Conservation (phyloP, 129 eudicot species). For the Rutidosis leptorrhynchoides region DNA sequence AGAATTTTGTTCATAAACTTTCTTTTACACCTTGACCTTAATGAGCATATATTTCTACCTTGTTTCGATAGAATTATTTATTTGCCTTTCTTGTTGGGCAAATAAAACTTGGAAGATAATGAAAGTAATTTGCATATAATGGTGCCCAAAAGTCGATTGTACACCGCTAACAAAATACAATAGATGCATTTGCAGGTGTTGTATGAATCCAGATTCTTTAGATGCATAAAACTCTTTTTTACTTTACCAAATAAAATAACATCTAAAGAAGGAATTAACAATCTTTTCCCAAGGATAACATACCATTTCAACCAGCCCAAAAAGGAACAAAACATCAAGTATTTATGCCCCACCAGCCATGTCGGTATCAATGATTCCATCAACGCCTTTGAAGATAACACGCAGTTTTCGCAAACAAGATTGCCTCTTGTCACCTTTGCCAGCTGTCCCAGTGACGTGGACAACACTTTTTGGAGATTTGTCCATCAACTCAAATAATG, state of each 20-base stretch:
- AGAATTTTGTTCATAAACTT: too few species aligned
- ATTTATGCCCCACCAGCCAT: slow-evolving; percentile 77
- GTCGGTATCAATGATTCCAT: slow-evolving; percentile 60
- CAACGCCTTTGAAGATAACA: slow-evolving; percentile 62
- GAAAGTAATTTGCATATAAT: background rate
- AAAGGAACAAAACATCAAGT: background rate
- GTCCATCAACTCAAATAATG: slow-evolving; percentile 70
- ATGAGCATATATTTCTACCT: background rate
- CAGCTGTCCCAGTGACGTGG: slow-evolving; percentile 70
- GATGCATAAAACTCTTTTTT: background rate
- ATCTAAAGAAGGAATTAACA: background rate
- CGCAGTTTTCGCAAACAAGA: slow-evolving; percentile 66
- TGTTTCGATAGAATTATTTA: too few species aligned
- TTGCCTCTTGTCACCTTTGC: slow-evolving; percentile 55
- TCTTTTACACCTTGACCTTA: background rate
- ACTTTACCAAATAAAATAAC: slow-evolving; percentile 4
- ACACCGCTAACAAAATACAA: background rate
- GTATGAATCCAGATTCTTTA: background rate
- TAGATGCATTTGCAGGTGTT: background rate
- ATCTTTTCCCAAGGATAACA: background rate
- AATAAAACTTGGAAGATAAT: background rate
- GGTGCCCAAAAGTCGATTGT: background rate
- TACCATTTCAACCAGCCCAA: slow-evolving; percentile 9
- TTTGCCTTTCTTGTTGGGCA: background rate
- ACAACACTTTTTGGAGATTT: slow-evolving; percentile 48